These are phyloP conservation scores for Geoglossum cookeanum DNA, from an alignment of 2,329 filamentous ascomycete genomes.

Conservation along the genomic window DNA sequence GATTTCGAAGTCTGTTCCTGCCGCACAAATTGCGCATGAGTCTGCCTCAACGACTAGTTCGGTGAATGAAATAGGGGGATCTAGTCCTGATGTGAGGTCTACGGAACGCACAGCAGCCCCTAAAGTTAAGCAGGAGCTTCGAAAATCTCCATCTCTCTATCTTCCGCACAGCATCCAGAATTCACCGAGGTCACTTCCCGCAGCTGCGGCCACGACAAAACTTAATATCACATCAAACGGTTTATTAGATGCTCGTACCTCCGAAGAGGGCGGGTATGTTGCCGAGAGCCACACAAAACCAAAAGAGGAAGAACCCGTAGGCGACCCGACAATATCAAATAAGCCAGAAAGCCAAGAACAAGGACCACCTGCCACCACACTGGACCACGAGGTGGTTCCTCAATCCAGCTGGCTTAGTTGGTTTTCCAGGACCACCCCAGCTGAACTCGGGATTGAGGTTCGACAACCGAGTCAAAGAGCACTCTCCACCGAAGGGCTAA, in stretches of 20 bases:
- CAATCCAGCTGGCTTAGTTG: slow-evolving; percentile 9
- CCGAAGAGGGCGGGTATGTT: background rate
- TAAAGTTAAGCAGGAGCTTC: slow-evolving; percentile 10
- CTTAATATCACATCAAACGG: slow-evolving; percentile 12
- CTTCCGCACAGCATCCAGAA: slow-evolving; percentile 22
- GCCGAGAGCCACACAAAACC: slow-evolving; percentile 12
- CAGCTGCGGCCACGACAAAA: slow-evolving; percentile 20
- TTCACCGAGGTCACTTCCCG: slow-evolving; percentile 26
- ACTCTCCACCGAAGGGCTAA: background rate
- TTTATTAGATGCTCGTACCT: background rate
- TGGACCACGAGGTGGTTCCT: slow-evolving; percentile 7
- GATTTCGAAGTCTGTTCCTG: slow-evolving; percentile 25
- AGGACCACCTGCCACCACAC: slow-evolving; percentile 2
- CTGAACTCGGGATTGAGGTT: background rate
- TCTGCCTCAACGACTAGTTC: slow-evolving; percentile 26
- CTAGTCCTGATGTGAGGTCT: slow-evolving; percentile 15
- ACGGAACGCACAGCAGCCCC: slow-evolving; percentile 3
- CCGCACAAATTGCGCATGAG: slow-evolving; percentile 30
- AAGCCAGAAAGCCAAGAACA: slow-evolving; percentile 5
- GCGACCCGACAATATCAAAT: slow-evolving; percentile 11
- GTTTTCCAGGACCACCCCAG: slow-evolving; percentile 7
- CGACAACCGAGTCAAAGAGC: background rate
- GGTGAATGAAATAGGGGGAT: slow-evolving; percentile 18
- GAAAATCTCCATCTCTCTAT: slow-evolving; percentile 21
- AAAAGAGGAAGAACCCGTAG: slow-evolving; percentile 6